phyloP scores from a whole-genome alignment of 257 asterid species.

The Primulina eburnea region DNA sequence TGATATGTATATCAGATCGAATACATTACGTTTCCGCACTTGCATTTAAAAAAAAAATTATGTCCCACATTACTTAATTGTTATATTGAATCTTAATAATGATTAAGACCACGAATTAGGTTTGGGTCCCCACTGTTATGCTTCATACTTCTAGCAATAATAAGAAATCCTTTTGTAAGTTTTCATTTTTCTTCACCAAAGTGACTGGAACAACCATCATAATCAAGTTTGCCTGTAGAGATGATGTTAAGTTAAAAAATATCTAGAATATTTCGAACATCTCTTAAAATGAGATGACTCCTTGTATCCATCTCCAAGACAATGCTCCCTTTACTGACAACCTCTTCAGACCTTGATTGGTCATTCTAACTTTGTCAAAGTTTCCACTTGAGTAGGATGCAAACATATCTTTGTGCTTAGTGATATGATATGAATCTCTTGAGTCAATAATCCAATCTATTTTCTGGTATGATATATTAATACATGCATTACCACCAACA shows the following conservation, averaged over 20 bases:
- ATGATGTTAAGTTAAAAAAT: background rate
- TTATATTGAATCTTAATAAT: no score
- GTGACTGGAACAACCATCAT: background rate
- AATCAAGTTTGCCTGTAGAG: background rate
- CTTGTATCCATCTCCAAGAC: no score
- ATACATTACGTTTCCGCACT: no score
- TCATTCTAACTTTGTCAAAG: constrained; percentile 3
- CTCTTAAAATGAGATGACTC: background rate
- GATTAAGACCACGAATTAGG: no score
- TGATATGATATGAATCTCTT: background rate
- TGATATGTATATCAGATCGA: no score
- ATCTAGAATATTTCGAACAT: background rate
- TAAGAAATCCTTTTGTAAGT: background rate
- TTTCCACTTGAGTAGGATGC: background rate
- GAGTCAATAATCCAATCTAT: no score
- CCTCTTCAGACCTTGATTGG: background rate
- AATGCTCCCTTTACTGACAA: no score
- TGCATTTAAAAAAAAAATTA: no score
- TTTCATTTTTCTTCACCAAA: constrained; percentile 7
- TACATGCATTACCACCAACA: no score
- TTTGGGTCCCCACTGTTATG: no score
- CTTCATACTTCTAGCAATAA: background rate
- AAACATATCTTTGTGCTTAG: background rate
- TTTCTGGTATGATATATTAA: no score
- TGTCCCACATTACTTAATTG: no score